Evolutionary conservation across 83 land plant species (phyloP).

Genomic region (Diphasiastrum complanatum): DNA sequence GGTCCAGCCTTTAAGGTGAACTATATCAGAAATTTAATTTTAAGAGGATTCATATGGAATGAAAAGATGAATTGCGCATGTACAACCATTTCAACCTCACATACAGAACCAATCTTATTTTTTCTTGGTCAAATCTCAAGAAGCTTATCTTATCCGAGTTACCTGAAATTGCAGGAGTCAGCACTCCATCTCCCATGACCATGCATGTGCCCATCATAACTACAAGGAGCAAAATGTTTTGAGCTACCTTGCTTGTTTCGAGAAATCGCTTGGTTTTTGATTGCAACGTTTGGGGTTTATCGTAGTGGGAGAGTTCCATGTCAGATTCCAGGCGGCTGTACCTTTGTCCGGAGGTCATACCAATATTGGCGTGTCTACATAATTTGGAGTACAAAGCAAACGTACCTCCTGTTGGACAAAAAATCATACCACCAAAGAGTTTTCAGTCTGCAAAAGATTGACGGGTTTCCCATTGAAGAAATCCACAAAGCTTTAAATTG

Average conservation of each 20-base stretch:
- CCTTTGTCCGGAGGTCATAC: slow-evolving; percentile 8
- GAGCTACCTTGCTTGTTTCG: slow-evolving; percentile 32
- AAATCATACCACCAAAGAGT: not conserved
- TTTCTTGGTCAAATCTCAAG: not conserved
- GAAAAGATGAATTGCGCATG: no score
- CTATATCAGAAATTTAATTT: no score
- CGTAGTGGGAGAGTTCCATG: no score
- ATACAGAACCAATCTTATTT: no score
- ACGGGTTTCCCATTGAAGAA: no score
- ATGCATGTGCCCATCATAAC: slow-evolving; percentile 55
- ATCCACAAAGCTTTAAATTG: no score
- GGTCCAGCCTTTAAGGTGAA: not conserved
- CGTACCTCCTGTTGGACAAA: slow-evolving; percentile 48
- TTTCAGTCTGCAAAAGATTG: no score
- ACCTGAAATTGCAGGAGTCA: slow-evolving; percentile 71
- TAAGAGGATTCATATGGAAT: no score
- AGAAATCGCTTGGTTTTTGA: slow-evolving; percentile 22
- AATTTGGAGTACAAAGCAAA: slow-evolving; percentile 52
- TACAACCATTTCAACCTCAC: no score
- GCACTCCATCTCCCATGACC: slow-evolving; percentile 62
- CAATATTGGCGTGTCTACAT: slow-evolving; percentile 41
- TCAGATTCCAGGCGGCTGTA: not conserved
- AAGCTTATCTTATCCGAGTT: not conserved
- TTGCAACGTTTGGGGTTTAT: no score
- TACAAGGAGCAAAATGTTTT: slow-evolving; percentile 38